A percentile compares a stretch with the other conserved stretches of the same genome.
phyloP scores from a whole-genome alignment of 495 filamentous ascomycete genomes.

The Neurospora sp. region DNA sequence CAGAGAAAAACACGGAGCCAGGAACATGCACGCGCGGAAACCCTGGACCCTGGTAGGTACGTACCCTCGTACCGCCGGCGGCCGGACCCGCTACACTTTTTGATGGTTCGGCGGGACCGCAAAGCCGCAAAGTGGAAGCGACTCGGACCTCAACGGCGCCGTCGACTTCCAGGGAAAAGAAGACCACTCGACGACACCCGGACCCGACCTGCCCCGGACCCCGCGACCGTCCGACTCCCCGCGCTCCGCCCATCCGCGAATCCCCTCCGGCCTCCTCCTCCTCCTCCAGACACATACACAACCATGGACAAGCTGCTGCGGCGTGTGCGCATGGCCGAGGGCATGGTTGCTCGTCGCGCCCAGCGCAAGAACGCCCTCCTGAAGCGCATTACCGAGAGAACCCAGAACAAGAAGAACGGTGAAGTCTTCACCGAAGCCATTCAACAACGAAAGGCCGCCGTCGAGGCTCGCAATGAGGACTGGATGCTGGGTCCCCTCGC shows the following conservation, averaged over 20 bases:
- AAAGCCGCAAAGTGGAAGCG: background rate
- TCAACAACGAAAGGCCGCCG: constrained; percentile 16
- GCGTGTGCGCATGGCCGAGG: constrained; percentile 55
- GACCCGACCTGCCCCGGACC: background rate
- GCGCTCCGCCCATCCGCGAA: background rate
- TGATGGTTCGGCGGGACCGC: background rate
- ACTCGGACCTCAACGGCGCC: background rate
- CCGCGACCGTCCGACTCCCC: background rate
- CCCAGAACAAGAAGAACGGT: constrained; percentile 14
- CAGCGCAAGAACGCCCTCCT: constrained; percentile 23
- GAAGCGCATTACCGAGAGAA: constrained; percentile 27
- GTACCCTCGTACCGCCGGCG: background rate
- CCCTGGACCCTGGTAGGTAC: background rate
- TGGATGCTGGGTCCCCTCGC: constrained; percentile 67
- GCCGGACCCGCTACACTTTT: background rate
- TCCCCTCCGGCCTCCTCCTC: background rate
- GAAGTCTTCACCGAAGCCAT: background rate
- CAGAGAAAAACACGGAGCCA: background rate
- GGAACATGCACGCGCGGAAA: background rate
- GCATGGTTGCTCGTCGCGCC: constrained; percentile 44
- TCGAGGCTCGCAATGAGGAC: constrained; percentile 47
- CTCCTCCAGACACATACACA: constrained; percentile 7
- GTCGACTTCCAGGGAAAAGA: background rate
- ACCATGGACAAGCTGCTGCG: constrained; percentile 69
- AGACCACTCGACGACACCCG: background rate